Conservation (phyloP, 257 asterid species). For the Jacaranda copaia region DNA sequence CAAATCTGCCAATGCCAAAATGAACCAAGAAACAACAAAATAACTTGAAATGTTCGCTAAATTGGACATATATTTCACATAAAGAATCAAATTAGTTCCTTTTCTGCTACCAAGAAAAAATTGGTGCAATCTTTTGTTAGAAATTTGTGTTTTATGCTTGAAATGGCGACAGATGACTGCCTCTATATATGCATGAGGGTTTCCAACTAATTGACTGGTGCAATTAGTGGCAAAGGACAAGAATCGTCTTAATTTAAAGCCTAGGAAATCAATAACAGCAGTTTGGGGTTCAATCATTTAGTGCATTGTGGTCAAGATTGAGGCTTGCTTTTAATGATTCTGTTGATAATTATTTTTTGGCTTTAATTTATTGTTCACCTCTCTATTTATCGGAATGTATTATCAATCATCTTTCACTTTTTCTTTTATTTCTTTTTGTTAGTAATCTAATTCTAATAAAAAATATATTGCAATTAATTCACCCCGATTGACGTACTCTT, state of each 20-base stretch:
- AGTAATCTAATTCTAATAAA: too few species aligned
- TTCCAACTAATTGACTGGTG: slow-evolving; percentile 25
- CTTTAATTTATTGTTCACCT: not conserved
- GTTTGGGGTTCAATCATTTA: slow-evolving; percentile 17
- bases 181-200: slow-evolving; percentile 5
- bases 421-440: not conserved
- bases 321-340: slow-evolving; percentile 27
- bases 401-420: not conserved
- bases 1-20: slow-evolving; percentile 5
- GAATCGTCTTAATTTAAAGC: slow-evolving; percentile 12
- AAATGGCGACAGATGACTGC: not conserved
- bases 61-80: slow-evolving; percentile 22
- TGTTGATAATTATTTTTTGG: not conserved
- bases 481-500: too few species aligned
- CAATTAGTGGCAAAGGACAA: slow-evolving; percentile 28
- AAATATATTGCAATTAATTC: too few species aligned
- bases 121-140: not conserved
- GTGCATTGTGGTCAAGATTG: slow-evolving; percentile 29
- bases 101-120: not conserved
- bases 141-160: slow-evolving; percentile 23
- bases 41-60: not conserved
- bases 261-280: not conserved
- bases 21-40: slow-evolving; percentile 1
- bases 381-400: not conserved
- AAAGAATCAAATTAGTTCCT: not conserved